A percentile compares a stretch with the other conserved stretches of the same genome.
phyloP scores from a whole-genome alignment of 2,329 filamentous ascomycete genomes.

The Fusarium guadeloupense region DNA sequence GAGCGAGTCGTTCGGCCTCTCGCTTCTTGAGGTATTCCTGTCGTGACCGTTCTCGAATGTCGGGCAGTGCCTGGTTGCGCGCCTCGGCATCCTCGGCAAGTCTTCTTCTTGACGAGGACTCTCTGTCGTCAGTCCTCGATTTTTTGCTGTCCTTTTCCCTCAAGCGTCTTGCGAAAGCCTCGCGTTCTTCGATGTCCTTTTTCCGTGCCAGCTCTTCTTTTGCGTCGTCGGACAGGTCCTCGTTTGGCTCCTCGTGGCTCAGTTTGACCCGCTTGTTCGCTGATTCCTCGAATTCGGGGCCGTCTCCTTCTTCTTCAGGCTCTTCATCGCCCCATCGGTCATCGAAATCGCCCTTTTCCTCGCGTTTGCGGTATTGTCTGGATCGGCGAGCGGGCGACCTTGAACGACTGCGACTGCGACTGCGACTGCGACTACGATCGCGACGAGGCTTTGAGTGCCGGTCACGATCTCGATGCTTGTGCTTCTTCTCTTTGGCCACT shows the following conservation, averaged over 20 bases:
- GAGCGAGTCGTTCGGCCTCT: constrained; percentile 82
- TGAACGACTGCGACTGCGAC: constrained; percentile 47
- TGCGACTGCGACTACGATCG: constrained; percentile 46
- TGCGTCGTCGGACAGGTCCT: constrained; percentile 68
- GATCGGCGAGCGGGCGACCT: constrained; percentile 48
- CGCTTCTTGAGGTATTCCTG: constrained; percentile 95
- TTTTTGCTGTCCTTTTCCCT: constrained; percentile 75
- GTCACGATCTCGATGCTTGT: constrained; percentile 50
- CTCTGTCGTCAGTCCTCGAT: constrained; percentile 72
- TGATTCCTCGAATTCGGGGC: constrained; percentile 72
- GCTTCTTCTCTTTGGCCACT: constrained; percentile 60
- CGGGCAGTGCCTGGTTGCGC: constrained; percentile 76
- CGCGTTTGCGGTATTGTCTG: constrained; percentile 56
- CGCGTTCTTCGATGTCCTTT: constrained; percentile 77
- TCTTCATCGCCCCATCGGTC: constrained; percentile 87
- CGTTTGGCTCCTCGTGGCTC: constrained; percentile 60
- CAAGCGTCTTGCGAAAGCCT: constrained; percentile 81
- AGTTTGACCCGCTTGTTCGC: constrained; percentile 76
- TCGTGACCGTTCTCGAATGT: constrained; percentile 82
- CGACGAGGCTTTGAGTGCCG: constrained; percentile 41
- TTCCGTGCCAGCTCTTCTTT: constrained; percentile 66
- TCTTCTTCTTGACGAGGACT: constrained; percentile 64
- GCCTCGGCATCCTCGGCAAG: constrained; percentile 66
- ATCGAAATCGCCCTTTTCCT: constrained; percentile 66
- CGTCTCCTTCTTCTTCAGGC: constrained; percentile 58